Evolutionary conservation across 78 protist genomes (phyloP).

Genomic region (Goniomonas avonlea): DNA sequence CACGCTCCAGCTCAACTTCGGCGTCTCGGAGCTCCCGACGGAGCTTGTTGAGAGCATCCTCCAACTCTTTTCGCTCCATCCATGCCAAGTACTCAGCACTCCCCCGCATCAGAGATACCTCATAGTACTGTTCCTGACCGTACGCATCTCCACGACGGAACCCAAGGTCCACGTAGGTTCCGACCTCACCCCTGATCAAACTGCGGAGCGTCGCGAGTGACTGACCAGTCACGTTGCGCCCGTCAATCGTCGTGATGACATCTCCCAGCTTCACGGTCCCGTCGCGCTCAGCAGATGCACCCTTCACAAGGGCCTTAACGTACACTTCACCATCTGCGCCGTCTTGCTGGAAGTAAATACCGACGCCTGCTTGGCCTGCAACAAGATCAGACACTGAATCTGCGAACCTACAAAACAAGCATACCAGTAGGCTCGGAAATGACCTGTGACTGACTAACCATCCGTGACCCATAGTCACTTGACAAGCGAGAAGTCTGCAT

Average conservation of each 20-base stretch:
- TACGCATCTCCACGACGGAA: constrained; percentile 4
- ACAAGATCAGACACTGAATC: no score
- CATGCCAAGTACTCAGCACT: not conserved
- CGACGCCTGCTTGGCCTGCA: constrained; percentile 6
- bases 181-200: not conserved
- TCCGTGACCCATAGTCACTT: no score
- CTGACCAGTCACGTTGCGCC: not conserved
- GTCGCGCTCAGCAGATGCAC: constrained; percentile 12
- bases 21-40: no score
- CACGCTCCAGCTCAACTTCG: no score
- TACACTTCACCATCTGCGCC: not conserved
- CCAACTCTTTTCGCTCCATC: no score
- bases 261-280: not conserved
- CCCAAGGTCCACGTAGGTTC: not conserved
- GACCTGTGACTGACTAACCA: no score
- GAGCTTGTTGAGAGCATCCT: no score
- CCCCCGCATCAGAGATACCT: constrained; percentile 3
- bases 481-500: no score
- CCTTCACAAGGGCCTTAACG: constrained; percentile 15
- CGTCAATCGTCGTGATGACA: not conserved
- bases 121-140: constrained; percentile 1
- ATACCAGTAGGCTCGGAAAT: no score
- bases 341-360: constrained; percentile 18
- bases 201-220: constrained; percentile 1
- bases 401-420: no score